phyloP scores from a whole-genome alignment of 495 filamentous ascomycete species.

The Podospora pseudopauciseta region DNA sequence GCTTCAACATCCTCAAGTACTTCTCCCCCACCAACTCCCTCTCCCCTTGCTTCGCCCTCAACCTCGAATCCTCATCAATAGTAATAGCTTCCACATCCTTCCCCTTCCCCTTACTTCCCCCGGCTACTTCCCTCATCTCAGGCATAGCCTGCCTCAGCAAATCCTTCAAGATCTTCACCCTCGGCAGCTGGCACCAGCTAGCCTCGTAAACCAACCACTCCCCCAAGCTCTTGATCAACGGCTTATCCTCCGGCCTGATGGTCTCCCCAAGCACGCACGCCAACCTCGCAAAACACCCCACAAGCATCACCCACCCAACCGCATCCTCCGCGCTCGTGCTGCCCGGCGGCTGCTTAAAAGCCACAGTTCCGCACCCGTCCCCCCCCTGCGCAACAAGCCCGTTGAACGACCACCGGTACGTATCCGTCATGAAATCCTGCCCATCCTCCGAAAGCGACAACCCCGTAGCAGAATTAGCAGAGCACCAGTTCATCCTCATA shows the following conservation, averaged over 20 bases:
- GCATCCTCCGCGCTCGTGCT: constrained; percentile 17
- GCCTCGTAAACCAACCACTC: constrained; percentile 39
- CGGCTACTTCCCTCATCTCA: neutral
- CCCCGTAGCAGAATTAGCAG: constrained; percentile 22
- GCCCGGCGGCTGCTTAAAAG: constrained; percentile 29
- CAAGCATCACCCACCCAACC: constrained; percentile 29
- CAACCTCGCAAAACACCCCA: constrained; percentile 28
- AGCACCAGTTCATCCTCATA: constrained; percentile 30
- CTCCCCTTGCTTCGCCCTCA: constrained; percentile 23
- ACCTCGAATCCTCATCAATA: constrained; percentile 21
- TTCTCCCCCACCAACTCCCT: constrained; percentile 20
- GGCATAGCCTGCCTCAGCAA: constrained; percentile 23
- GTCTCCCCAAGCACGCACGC: constrained; percentile 18
- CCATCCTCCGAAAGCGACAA: constrained; percentile 16
- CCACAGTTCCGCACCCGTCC: constrained; percentile 24
- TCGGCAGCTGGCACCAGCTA: constrained; percentile 12
- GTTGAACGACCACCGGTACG: constrained; percentile 29
- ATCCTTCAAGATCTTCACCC: constrained; percentile 15
- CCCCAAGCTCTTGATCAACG: constrained; percentile 26
- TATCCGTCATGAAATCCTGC: constrained; percentile 22
- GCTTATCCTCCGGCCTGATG: constrained; percentile 15
- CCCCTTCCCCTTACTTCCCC: constrained; percentile 5
- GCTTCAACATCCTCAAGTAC: constrained; percentile 20
- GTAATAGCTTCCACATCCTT: constrained; percentile 22
- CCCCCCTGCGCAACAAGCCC: constrained; percentile 11